Conservation (phyloP, 2,329 filamentous ascomycete genomes). For the Scedosporium aurantiacum region DNA sequence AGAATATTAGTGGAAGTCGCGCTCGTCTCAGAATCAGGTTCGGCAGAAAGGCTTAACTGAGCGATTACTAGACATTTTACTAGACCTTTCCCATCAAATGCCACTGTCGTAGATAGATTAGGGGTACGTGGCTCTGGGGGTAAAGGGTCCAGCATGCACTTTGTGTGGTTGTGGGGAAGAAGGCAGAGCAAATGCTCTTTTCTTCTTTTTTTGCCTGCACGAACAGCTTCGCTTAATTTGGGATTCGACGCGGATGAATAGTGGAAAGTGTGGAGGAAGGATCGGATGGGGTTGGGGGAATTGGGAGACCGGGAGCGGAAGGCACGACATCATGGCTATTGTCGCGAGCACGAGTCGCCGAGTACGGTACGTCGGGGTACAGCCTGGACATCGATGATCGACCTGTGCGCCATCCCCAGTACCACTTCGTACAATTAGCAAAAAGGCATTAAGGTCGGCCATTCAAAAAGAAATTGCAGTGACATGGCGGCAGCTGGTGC, state of each 20-base stretch:
- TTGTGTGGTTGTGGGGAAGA: neutral
- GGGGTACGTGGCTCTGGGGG: neutral
- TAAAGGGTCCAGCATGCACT: neutral
- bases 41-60: neutral
- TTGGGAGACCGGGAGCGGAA: neutral
- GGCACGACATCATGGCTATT: neutral
- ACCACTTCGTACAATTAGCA: too few species aligned
- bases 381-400: neutral
- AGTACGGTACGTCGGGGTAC: neutral
- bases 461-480: too few species aligned
- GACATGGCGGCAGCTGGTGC: too few species aligned
- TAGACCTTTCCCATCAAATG: neutral
- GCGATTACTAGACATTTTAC: neutral
- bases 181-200: neutral
- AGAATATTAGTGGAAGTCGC: neutral
- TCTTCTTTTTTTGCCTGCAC: neutral
- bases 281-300: neutral
- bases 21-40: neutral
- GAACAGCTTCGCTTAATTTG: neutral
- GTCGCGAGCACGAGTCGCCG: neutral
- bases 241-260: neutral
- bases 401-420: too few species aligned
- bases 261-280: neutral
- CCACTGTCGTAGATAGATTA: neutral
- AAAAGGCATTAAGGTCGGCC: too few species aligned